Evolutionary conservation across 257 asterid species (phyloP), one percentile per base, ranked within the genome.

Genomic region (Penstemon eatonii): DNA sequence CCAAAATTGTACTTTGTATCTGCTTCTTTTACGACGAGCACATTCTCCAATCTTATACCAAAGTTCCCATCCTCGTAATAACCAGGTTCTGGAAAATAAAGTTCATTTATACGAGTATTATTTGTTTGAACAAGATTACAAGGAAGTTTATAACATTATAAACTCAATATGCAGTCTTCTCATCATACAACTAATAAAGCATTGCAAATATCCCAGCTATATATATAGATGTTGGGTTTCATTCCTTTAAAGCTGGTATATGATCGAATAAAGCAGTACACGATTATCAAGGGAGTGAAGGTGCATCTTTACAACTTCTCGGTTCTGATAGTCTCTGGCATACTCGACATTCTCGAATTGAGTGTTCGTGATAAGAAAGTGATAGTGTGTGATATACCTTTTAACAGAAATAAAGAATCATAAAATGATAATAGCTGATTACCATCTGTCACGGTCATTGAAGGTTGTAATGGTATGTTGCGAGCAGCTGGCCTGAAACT

Each of bases 381-480:
- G 44, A 56, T 25, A 41, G 6, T 45, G 10, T 43, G 39, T 12
- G 4, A 5, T 50, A n/a, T 25, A 66, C 5, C 46, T 52, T 11
- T 66, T 7, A 63, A 61, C 40, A 7, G 13, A 18, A 53, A 37
- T 60, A 15, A 43, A 40, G 43, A 56, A 60, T 50, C 45, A 68
- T 56, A 39, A 45, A 13, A 71, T 46, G 12, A 18, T 42, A 9
- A 75, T 78, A 56, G 51, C 40, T 33, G 18, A 61, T 63, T 53
- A 89, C 97, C 99, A 84, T 90, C 96, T 8, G 99, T 94, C 67
- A 89, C 96, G 5, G 97, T 85, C 99, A 94, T 94, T 45, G 97
- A 89, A 60, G 87, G 84, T 75, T 94, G 95, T 75, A 94, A 75
- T 25, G 95, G 83, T 80, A 88, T 87, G 66, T 78, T 79, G 66